These are phyloP conservation scores for Tremella mesenterica DNA, from an alignment of 768 basidiomycete genomes.

Conservation along the genomic window DNA sequence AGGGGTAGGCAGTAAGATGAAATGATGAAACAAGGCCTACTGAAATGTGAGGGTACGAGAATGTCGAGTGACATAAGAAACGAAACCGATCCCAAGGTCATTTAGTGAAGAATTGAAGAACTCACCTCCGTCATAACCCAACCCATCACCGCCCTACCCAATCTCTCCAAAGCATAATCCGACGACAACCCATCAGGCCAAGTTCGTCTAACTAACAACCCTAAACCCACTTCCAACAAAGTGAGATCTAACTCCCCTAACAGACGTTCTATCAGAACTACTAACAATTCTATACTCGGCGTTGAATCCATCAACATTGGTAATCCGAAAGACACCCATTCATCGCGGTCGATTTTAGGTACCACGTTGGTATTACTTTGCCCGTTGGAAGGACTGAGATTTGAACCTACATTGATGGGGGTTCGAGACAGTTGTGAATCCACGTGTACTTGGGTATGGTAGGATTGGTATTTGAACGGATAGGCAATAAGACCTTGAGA, in stretches of 20 bases:
- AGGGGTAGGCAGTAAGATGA: no score
- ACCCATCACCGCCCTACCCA: constrained; percentile 53
- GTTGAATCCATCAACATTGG: constrained; percentile 66
- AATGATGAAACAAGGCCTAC: no score
- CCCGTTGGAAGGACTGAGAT: no score
- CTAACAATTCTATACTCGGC: constrained; percentile 61
- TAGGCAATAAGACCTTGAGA: constrained; percentile 57
- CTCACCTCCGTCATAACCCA: constrained; percentile 70
- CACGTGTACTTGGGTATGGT: constrained; percentile 17
- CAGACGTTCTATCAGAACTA: constrained; percentile 62
- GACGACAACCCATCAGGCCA: constrained; percentile 69
- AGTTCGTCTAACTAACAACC: constrained; percentile 59
- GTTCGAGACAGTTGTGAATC: no score
- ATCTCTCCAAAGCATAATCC: constrained; percentile 58
- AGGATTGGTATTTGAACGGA: no score
- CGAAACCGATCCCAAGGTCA: no score
- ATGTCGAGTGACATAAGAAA: no score
- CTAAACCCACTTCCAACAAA: constrained; percentile 63
- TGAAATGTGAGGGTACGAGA: no score
- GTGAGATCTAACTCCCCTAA: constrained; percentile 63
- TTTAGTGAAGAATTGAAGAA: neutral
- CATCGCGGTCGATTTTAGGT: no score
- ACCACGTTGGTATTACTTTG: no score
- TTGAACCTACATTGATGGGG: neutral
- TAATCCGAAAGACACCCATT: constrained; percentile 58